These are phyloP conservation scores for Penicillium sclerotigenum DNA, from an alignment of 2,329 filamentous ascomycete species.

Conservation along the genomic window DNA sequence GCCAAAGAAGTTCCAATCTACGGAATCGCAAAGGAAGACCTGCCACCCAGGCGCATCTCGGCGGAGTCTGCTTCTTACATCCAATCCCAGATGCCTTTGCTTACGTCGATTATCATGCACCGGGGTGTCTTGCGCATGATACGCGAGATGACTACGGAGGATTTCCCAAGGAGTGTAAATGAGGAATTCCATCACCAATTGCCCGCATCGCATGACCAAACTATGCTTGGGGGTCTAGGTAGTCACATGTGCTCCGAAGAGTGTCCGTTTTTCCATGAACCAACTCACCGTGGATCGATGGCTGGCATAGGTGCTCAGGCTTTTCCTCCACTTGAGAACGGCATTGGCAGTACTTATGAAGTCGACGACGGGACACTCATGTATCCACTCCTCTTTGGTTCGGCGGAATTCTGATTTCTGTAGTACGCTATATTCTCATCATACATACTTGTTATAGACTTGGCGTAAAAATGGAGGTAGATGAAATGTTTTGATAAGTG, in stretches of 20 bases:
- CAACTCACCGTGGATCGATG: not conserved
- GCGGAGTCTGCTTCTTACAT: constrained; percentile 4
- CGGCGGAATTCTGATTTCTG: not conserved
- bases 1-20: constrained; percentile 7
- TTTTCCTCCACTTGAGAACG: not conserved
- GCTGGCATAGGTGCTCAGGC: not conserved
- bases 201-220: not conserved
- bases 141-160: constrained; percentile 9
- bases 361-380: constrained; percentile 2
- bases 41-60: not conserved
- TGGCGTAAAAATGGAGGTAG: not conserved
- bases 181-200: not conserved
- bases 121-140: constrained; percentile 14
- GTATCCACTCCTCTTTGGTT: constrained; percentile 3
- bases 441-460: not conserved
- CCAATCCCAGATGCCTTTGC: not conserved
- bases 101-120: constrained; percentile 12
- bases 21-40: not conserved
- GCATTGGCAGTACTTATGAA: not conserved
- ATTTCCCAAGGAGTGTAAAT: constrained; percentile 7
- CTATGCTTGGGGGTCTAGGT: not conserved
- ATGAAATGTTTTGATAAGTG: not conserved
- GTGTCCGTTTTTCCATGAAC: constrained; percentile 9
- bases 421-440: not conserved
- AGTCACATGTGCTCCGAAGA: constrained; percentile 9